Conservation (phyloP, 768 basidiomycete genomes). For the Amanita fuliginea region DNA sequence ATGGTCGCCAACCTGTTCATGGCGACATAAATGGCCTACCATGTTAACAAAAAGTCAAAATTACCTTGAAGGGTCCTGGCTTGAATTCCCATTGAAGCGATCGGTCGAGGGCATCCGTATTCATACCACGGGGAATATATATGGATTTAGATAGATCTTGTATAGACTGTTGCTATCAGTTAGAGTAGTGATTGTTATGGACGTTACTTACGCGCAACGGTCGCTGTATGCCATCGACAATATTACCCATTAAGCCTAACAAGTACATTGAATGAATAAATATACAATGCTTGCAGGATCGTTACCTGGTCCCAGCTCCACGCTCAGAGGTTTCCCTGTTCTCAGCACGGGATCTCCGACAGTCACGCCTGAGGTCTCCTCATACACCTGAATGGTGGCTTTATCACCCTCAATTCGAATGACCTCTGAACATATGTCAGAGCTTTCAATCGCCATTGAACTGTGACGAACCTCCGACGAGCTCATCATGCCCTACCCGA, state of each 20-base stretch:
- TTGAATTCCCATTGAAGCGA: slow-evolving; percentile 91
- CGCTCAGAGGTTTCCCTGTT: slow-evolving; percentile 95
- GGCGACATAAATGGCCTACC: slow-evolving; percentile 4
- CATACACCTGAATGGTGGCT: slow-evolving; percentile 98
- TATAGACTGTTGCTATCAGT: slow-evolving; percentile 46
- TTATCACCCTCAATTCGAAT: slow-evolving; percentile 98
- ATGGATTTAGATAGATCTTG: slow-evolving; percentile 98
- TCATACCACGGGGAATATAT: slow-evolving; percentile 98
- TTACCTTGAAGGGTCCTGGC: slow-evolving; percentile 67
- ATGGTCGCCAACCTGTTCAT: slow-evolving; percentile 80
- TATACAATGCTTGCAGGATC: slow-evolving; percentile 1
- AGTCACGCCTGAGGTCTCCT: slow-evolving; percentile 98
- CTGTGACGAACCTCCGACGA: slow-evolving; percentile 73
- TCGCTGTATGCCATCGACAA: slow-evolving; percentile 95
- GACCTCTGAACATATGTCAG: slow-evolving; percentile 58
- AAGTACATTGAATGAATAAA: neutral
- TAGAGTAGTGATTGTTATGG: slow-evolving; percentile 5
- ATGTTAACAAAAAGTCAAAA: slow-evolving; percentile 3
- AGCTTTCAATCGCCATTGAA: slow-evolving; percentile 4
- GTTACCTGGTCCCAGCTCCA: slow-evolving; percentile 93
- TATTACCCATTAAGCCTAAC: slow-evolving; percentile 95
- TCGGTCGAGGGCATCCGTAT: slow-evolving; percentile 90
- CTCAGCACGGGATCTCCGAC: slow-evolving; percentile 97
- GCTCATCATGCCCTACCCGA: slow-evolving; percentile 95
- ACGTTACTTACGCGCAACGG: slow-evolving; percentile 61